Evolutionary conservation across 805 yeast species (phyloP).

Genomic region (Spathaspora passalidarum): DNA sequence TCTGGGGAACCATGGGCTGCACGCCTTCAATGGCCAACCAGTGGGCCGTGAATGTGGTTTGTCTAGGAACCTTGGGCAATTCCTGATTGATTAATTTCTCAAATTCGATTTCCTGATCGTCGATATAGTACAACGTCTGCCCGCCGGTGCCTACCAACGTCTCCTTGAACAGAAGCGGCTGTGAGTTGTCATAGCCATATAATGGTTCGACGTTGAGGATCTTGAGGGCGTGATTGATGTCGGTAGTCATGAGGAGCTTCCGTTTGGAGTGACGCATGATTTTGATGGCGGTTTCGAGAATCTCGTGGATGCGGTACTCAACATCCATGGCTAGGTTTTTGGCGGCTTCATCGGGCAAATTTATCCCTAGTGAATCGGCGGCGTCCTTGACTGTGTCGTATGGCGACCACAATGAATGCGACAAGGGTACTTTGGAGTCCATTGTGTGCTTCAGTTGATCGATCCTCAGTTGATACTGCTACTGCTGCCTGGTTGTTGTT

Average conservation of each 20-base stretch:
- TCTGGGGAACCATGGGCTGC: constrained; percentile 96
- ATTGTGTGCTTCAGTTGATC: too few relatives aligned
- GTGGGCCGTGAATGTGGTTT: constrained; percentile 88
- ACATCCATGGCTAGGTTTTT: constrained; percentile 97
- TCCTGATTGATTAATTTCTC: constrained; percentile 93
- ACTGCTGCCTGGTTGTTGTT: background rate
- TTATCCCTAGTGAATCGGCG: constrained; percentile 86
- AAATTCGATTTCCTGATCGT: constrained; percentile 90
- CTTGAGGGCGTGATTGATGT: constrained; percentile 75
- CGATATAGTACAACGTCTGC: constrained; percentile 87
- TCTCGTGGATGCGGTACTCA: constrained; percentile 95
- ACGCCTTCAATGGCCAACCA: constrained; percentile 99
- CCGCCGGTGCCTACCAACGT: constrained; percentile 84
- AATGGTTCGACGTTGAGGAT: constrained; percentile 91
- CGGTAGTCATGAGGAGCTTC: constrained; percentile 73
- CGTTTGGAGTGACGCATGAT: constrained; percentile 94
- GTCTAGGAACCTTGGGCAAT: constrained; percentile 90
- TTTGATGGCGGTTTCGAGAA: constrained; percentile 91
- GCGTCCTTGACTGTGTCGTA: constrained; percentile 95
- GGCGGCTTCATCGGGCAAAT: constrained; percentile 86
- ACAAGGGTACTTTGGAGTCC: constrained; percentile 54
- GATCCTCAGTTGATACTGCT: too few relatives aligned
- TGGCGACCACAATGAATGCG: constrained; percentile 96
- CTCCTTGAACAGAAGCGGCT: constrained; percentile 77
- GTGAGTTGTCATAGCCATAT: constrained; percentile 77